A percentile compares a stretch with the other conserved stretches of the same genome.
Evolutionary conservation across 352 stramenopile genomes (phyloP).

Genomic region (Peronosclerospora sorghi): DNA sequence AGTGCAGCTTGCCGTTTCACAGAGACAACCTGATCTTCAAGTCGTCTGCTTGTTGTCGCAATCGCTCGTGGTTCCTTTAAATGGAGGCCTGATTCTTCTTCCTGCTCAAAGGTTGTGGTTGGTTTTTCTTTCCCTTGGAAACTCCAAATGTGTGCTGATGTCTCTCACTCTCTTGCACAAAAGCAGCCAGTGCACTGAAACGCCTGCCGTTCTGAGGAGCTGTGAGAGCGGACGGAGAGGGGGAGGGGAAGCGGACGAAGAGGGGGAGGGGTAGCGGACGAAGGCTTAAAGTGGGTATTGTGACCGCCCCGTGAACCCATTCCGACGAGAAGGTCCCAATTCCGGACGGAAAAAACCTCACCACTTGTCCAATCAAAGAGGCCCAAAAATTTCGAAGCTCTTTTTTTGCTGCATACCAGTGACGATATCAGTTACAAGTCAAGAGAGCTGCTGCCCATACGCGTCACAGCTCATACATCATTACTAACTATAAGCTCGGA

Average conservation of each 20-base stretch:
- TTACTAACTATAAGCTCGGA: not conserved
- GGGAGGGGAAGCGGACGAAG: slow-evolving; percentile 8
- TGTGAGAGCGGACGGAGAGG: not conserved
- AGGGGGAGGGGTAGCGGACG: slow-evolving; percentile 1
- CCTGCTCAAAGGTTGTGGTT: slow-evolving; percentile 2
- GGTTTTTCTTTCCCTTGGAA: slow-evolving; percentile 21
- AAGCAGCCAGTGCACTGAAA: slow-evolving; percentile 11
- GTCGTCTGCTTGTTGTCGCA: slow-evolving; percentile 8
- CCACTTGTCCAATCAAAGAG: slow-evolving; percentile 2
- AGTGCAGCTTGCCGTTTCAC: not conserved
- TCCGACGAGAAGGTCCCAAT: slow-evolving; percentile 1
- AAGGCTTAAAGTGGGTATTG: not conserved
- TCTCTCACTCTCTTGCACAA: slow-evolving; percentile 8
- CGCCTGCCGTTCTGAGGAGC: not conserved
- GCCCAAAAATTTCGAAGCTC: slow-evolving; percentile 7
- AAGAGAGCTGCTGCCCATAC: slow-evolving; percentile 7
- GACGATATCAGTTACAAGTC: slow-evolving; percentile 8
- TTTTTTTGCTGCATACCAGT: not conserved
- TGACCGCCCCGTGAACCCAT: slow-evolving; percentile 7
- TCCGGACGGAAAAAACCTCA: slow-evolving; percentile 1
- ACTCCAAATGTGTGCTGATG: slow-evolving; percentile 16
- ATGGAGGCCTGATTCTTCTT: slow-evolving; percentile 9
- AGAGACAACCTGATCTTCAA: slow-evolving; percentile 1
- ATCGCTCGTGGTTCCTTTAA: slow-evolving; percentile 29
- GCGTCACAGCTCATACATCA: not conserved